Evolutionary conservation across 768 basidiomycete genomes (phyloP).

Genomic region (Rhizopogon vulgaris): DNA sequence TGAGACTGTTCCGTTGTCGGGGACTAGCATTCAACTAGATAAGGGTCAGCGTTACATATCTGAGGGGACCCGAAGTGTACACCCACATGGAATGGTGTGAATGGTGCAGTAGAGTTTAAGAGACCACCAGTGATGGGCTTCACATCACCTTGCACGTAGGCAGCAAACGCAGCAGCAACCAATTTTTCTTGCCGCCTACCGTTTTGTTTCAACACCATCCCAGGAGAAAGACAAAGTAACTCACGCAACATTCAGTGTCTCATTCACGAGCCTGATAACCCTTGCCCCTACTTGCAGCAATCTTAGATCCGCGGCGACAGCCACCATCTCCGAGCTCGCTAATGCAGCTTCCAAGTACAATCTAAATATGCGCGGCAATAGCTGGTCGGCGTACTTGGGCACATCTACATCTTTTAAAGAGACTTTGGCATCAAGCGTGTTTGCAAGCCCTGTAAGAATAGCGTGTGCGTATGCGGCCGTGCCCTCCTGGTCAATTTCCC

Average conservation of each 20-base stretch:
- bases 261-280: constrained; percentile 63
- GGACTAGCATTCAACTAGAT: constrained; percentile 13
- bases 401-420: constrained; percentile 62
- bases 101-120: constrained; percentile 30
- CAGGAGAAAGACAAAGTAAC: constrained; percentile 25
- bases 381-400: constrained; percentile 68
- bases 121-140: constrained; percentile 49
- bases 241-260: constrained; percentile 59
- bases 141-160: constrained; percentile 41
- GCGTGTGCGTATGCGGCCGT: constrained; percentile 83
- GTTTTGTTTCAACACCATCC: not conserved
- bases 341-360: constrained; percentile 45
- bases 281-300: constrained; percentile 42
- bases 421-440: constrained; percentile 52
- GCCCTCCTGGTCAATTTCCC: constrained; percentile 43
- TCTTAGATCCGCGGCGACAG: constrained; percentile 29
- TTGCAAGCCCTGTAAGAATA: constrained; percentile 63
- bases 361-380: constrained; percentile 68
- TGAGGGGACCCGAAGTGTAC: not conserved
- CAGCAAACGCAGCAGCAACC: constrained; percentile 30
- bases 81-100: constrained; percentile 51
- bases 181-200: constrained; percentile 58
- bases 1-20: constrained; percentile 56
- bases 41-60: not conserved
- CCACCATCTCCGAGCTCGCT: constrained; percentile 18